These are phyloP conservation scores for Cercospora janseana DNA, from an alignment of 2,329 filamentous ascomycete species.

Conservation along the genomic window DNA sequence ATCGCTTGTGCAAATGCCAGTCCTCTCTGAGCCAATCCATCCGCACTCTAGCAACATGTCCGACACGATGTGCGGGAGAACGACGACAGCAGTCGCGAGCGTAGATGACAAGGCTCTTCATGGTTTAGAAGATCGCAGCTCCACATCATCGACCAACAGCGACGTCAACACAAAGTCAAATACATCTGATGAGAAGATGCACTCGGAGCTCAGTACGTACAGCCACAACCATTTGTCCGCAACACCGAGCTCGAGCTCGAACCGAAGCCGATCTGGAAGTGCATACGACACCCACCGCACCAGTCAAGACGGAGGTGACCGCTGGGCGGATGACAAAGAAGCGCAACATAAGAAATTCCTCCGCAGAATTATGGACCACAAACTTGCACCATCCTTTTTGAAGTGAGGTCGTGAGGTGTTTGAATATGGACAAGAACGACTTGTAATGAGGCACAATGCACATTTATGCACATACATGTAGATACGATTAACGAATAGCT, in stretches of 20 bases:
- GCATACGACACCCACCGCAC: slow-evolving; percentile 6
- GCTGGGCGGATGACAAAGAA: slow-evolving; percentile 9
- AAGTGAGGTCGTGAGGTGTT: too few species aligned
- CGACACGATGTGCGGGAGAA: too few species aligned
- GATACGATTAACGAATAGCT: too few species aligned
- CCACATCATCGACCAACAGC: neutral
- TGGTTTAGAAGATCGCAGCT: neutral
- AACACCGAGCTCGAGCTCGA: slow-evolving; percentile 4
- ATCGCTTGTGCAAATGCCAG: neutral
- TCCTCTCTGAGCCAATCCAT: slow-evolving; percentile 6
- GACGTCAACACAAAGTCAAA: neutral
- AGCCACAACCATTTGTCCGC: neutral
- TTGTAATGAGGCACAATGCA: too few species aligned
- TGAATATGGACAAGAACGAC: too few species aligned
- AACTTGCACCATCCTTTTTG: slow-evolving; percentile 12
- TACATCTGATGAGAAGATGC: neutral
- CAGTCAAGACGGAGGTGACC: slow-evolving; percentile 6
- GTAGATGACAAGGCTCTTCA: neutral
- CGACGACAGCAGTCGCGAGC: too few species aligned
- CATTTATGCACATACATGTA: too few species aligned
- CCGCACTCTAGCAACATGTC: neutral
- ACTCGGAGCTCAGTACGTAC: slow-evolving; percentile 8
- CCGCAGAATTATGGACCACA: slow-evolving; percentile 6
- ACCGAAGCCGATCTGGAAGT: slow-evolving; percentile 4
- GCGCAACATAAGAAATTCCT: slow-evolving; percentile 6